These are phyloP conservation scores for Fusarium drepaniforme DNA, from an alignment of 2,329 filamentous ascomycete genomes.

Conservation along the genomic window DNA sequence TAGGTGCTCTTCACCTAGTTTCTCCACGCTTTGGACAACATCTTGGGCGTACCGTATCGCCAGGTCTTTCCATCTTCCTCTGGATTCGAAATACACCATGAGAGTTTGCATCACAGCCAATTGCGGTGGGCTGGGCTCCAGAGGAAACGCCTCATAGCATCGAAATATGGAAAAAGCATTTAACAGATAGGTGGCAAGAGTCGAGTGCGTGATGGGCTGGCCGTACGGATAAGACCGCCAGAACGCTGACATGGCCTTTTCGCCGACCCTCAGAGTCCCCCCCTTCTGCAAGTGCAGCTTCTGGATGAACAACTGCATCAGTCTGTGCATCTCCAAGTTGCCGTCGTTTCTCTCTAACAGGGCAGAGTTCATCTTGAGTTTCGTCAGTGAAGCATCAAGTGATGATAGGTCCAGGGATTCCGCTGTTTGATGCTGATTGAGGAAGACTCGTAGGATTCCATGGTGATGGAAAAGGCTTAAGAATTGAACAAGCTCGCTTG, in stretches of 20 bases:
- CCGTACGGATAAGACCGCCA: neutral
- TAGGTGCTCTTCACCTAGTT: neutral
- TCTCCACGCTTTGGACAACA: neutral
- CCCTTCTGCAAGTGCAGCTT: neutral
- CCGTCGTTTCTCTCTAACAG: neutral
- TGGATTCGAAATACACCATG: neutral
- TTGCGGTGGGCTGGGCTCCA: rapidly evolving
- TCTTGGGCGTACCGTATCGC: neutral
- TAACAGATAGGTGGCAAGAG: neutral
- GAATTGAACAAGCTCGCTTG: neutral
- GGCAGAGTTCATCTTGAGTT: neutral
- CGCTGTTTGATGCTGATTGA: neutral
- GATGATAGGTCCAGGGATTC: neutral
- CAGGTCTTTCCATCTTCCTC: neutral
- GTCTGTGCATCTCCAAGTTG: neutral
- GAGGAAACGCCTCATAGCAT: neutral
- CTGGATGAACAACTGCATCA: neutral
- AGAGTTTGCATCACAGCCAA: neutral
- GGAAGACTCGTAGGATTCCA: neutral
- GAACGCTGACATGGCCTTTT: neutral
- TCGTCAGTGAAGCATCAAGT: neutral
- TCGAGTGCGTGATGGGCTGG: neutral
- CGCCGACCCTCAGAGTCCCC: neutral
- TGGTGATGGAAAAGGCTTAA: neutral
- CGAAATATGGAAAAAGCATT: neutral